Evolutionary conservation across 768 basidiomycete species (phyloP), one percentile per base, ranked within the genome.

Genomic region (Baorangia bicolor): DNA sequence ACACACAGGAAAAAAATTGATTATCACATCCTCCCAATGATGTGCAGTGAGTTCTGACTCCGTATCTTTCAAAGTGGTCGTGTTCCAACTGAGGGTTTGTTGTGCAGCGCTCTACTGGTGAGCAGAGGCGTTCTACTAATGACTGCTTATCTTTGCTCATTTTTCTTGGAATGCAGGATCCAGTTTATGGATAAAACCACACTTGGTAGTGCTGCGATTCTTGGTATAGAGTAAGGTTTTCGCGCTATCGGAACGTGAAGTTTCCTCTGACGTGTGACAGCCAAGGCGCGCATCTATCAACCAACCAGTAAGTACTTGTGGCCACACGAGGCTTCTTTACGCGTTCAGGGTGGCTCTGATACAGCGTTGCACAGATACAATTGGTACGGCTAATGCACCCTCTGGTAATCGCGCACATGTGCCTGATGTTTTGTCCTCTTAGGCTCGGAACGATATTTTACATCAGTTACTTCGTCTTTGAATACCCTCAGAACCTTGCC

Each of bases 131-230:
- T 21, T 49, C 5, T 14, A 1, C 5, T 14, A 1, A 4, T 18
- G 21, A 12, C 8, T 12, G 21, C 13, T 3, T 3, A 7, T 34
- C n/a, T 18, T 9, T 23, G 6, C 7, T 43, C 11, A 47, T 34
- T 35, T 14, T 25, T 30, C 4, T 18, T 25, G 50, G 40, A 14
- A 23, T 9, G n/a, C 55, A 84, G 87, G 80, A 78, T 90, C n/a
- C 87, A 89, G 64, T 88, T 84, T 56, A 88, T 88, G 84, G 88
- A 89, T 59, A 88, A 88, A 71, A 85, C 83, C 0, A 90, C 87
- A 0, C 73, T 89, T 4, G 87, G 86, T 1, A 82, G 78, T 55
- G 64, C 86, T 1, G 82, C 88, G 2, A 87, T 90, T 58, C 76
- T 90, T 41, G 88, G 88, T 1, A 89, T 90, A 62, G 72, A 74